Evolutionary conservation across 768 basidiomycete genomes (phyloP), one percentile per base, ranked within the genome.

Genomic region (Boletus pseudo-olivaceus): DNA sequence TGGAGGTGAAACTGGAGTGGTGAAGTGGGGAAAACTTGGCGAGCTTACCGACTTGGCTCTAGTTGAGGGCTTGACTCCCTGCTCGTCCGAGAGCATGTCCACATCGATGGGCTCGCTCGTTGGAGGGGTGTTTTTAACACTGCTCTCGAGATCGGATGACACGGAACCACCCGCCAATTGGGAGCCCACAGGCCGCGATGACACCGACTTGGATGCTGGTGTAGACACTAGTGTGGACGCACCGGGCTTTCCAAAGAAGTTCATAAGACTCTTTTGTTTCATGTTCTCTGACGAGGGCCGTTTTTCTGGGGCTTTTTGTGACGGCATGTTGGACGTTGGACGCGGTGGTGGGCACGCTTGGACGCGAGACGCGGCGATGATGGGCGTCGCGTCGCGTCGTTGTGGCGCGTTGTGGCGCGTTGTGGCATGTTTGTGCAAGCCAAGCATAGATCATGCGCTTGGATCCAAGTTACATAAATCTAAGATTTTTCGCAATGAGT

Each of bases 31-130:
- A 15, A 35, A 49, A 39, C 26, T 39, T 39, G 37, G 46, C 8
- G 30, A 49, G 60, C 74, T 52, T 55, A 79, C 79, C 49, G 58
- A 70, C 67, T 44, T 67, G 64, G 51, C 53, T 57, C 60, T 57
- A 44, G 64, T 60, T 19, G 67, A 64, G 26, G 74, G 71, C 20
- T 78, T 78, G 39, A 78, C 80, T 12, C 76, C 11, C 17, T 55
- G 80, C 2, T 69, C 60, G 32, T 77, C 79, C 8, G 76, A 77
- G 46, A 83, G 58, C 82, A 89, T 84, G 64, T 90, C 88, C 10
- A 91, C 78, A 59, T 92, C 88, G 53, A 90, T 80, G 29, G 81
- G 76, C 53, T 91, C 88, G 58, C 88, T 91, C 3, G 88, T 88
- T 0, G 88, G 88, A 27, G 90, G 89, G 2, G 87, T 88, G 15